Evolutionary conservation across 305 asterid species (phyloP), one percentile per base, ranked within the genome.

Genomic region (Fraxinus paxiana): DNA sequence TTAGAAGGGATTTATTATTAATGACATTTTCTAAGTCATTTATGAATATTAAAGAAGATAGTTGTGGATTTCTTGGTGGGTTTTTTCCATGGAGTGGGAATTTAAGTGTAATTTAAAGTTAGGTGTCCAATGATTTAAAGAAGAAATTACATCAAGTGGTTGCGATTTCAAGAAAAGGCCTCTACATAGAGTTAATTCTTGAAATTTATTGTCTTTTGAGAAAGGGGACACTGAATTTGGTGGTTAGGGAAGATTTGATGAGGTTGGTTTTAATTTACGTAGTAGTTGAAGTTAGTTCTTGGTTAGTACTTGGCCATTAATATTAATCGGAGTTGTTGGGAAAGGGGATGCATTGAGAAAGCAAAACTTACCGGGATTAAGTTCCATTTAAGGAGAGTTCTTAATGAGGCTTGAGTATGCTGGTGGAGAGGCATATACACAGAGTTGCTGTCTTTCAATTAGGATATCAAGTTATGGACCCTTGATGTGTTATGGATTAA

Each of bases 11-110:
- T 51, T 30, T 76, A 31, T 4, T 67, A 70, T 75, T 63, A 51
- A 15, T 51, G 65, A 41, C 46, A 22, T 9, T n/a, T 8, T 70
- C 26, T 12, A 78, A 37, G 75, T 76, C 80, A 82, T 82, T 82
- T 78, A 83, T 81, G 78, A 77, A 63, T 81, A 84, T 81, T 86
- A 46, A 83, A 77, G 79, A 28, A 43, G 26, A 18, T 80, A 72
- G 82, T 76, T 78, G 85, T 67, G 69, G 15, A 65, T 38, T 82
- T 83, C 73, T 84, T 83, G 82, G 70, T 83, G 87, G 83, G 85
- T 72, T 83, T 80, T 75, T 46, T 78, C 79, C 59, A 28, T 84
- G 79, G 77, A 81, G 6, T 73, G 82, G 79, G 91, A 79, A 84
- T 72, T 81, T 43, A 84, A 81, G 46, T 81, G 31, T 22, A 80